Evolutionary conservation across 768 basidiomycete genomes (phyloP), one percentile per base, ranked within the genome.

Genomic region (Rhodotorula paludigena): DNA sequence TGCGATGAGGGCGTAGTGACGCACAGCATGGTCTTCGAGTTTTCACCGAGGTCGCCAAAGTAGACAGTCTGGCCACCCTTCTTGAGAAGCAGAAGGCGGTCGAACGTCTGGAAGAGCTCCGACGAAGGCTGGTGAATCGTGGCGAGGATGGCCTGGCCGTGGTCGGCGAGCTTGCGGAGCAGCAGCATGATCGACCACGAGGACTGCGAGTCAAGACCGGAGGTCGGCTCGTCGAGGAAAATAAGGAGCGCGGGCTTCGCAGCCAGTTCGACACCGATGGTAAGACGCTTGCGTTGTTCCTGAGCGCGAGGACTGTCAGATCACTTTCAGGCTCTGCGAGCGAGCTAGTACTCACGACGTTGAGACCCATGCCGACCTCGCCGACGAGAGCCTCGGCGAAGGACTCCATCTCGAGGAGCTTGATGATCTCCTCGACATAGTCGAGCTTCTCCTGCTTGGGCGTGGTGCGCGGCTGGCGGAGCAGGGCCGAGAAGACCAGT

Each of bases 21-120:
- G 47, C 47, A 48, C 47, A 90, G 84, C 28, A 92, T 77, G 0
- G 83, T 83, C 14, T 81, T 76, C 0, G 88, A 81, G 64, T 86
- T 83, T 28, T 79, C 69, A 1, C 90, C 89, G 33, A 90, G 81
- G 89, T 93, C 86, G 7, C 72, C 72, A 23, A 69, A 69, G 55
- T 69, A 73, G 20, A 93, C 90, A 0, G 89, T 91, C 77, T 89
- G 85, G 10, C 92, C 92, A 5, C 92, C 92, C 63, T 80, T 80
- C 75, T 90, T 85, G 39, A 82, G 75, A 60, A 82, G 78, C 9
- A 83, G 77, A 16, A 83, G 78, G 14, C 80, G 78, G 69, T 82
- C 92, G 73, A 96, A 94, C 73, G 86, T 86, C 77, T 91, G 87
- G 78, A 94, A 93, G 4, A 94, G 80, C 28, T 90, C 82, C 6